A percentile compares a stretch with the other conserved stretches of the same genome.
Conservation (phyloP, 2,329 filamentous ascomycete genomes). For the Dothideomycetes sp. region DNA sequence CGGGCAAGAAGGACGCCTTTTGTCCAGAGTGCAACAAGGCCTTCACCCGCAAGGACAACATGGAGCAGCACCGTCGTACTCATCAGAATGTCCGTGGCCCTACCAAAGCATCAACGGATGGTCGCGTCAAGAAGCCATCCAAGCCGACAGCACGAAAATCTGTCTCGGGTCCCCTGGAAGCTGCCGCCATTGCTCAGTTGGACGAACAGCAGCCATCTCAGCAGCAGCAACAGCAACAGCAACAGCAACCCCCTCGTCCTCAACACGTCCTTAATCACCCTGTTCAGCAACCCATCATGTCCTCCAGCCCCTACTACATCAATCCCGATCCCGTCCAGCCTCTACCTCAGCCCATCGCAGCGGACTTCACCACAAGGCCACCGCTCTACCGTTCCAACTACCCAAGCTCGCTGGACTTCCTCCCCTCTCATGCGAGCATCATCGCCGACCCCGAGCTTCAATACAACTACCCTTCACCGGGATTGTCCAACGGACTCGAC, state of each 20-base stretch:
- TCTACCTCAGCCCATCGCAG: slow-evolving; percentile 25
- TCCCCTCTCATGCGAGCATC: slow-evolving; percentile 23
- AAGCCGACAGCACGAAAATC: slow-evolving; percentile 27
- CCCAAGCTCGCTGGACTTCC: slow-evolving; percentile 26
- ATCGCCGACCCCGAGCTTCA: slow-evolving; percentile 25
- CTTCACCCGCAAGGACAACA: slow-evolving; percentile 76
- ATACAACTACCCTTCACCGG: slow-evolving; percentile 28
- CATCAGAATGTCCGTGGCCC: slow-evolving; percentile 49
- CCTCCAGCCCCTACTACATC: slow-evolving; percentile 26
- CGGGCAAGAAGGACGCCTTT: slow-evolving; percentile 66
- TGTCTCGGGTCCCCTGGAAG: slow-evolving; percentile 24
- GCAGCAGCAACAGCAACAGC: slow-evolving; percentile 21
- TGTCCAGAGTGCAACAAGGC: slow-evolving; percentile 66
- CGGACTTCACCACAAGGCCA: slow-evolving; percentile 24
- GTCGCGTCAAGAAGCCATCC: slow-evolving; percentile 36
- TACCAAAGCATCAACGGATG: slow-evolving; percentile 32
- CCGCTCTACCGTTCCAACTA: slow-evolving; percentile 25
- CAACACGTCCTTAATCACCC: slow-evolving; percentile 16
- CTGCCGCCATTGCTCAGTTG: slow-evolving; percentile 27
- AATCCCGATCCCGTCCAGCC: slow-evolving; percentile 26
- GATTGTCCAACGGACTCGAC: slow-evolving; percentile 30
- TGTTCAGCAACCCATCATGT: slow-evolving; percentile 16
- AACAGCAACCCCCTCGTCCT: slow-evolving; percentile 16
- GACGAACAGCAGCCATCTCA: slow-evolving; percentile 20
- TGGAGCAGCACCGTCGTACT: slow-evolving; percentile 76